Evolutionary conservation across 495 filamentous ascomycete genomes (phyloP), one percentile per base, ranked within the genome.

Genomic region (Coniosporium apollinis): DNA sequence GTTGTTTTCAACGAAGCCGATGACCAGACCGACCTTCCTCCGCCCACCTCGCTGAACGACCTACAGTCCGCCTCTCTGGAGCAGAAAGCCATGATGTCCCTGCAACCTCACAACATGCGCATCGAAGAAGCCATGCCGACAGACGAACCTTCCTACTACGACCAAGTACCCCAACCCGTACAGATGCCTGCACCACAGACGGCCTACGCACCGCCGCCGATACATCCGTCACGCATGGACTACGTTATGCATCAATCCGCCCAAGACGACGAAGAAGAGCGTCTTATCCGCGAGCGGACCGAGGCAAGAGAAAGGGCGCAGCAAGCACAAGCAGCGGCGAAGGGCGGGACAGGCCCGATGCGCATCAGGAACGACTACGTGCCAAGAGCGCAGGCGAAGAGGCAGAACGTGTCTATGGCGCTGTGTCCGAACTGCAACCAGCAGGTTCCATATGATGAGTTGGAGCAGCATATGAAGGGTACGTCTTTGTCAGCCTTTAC

Each of bases 61-160:
- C 67, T 97, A 1, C 85, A 94, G 55, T 85, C 82, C 34, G 84
- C 85, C 28, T 93, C 84, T 9, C 66, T 96, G 9, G 89, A 97
- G 48, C 83, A 96, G 57, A 93, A 87, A 56, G 86, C 83, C 25
- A 78, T 72, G 58, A 78, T 85, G 56, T 89, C 82, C 20, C 72
- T 94, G 41, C 70, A 67, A 49, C 56, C 65, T 0, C 73, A 75
- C 46, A 76, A 76, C 41, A 66, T 84, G 43, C 75, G 89, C 22
- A 89, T 96, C 41, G 89, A 96, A 60, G 89, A 96, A 63, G 86
- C 87, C 10, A 85, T 93, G 73, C 89, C 89, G 9, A 70, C 72
- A 29, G 82, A 86, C 28, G 70, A 80, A 17, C 69, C 60, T 17
- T 56, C 49, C 41, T 38, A 49, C 33, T 39, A 46, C 17, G 22